Evolutionary conservation across 2,329 filamentous ascomycete species (phyloP).

Genomic region (Microdochium trichocladiopsis): DNA sequence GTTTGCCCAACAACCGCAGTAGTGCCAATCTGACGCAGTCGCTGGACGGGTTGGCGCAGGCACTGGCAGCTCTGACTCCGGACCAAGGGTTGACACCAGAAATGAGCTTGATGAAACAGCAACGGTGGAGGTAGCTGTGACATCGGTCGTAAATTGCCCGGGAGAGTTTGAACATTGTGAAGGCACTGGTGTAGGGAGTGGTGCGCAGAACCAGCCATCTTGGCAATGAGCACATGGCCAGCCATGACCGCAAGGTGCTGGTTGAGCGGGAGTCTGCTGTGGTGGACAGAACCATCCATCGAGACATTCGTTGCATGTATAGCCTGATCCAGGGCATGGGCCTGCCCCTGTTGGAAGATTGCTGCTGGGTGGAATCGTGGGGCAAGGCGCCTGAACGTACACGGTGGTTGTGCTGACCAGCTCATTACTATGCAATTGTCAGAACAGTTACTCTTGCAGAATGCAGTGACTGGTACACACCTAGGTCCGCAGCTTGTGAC

Average conservation of each 20-base stretch:
- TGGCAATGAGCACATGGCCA: constrained; percentile 28
- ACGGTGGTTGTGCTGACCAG: background rate
- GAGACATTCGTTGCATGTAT: constrained; percentile 25
- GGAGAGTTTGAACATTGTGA: background rate
- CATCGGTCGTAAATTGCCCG: background rate
- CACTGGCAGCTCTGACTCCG: constrained; percentile 5
- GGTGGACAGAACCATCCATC: constrained; percentile 30
- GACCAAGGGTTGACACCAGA: background rate
- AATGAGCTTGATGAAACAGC: background rate
- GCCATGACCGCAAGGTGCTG: constrained; percentile 26
- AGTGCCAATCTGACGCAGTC: constrained; percentile 15
- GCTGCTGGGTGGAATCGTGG: constrained; percentile 12
- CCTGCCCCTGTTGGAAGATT: constrained; percentile 10
- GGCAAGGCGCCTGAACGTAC: constrained; percentile 7
- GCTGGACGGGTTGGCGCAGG: constrained; percentile 10
- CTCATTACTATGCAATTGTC: background rate
- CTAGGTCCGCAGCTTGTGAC: background rate
- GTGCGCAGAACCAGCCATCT: constrained; percentile 28
- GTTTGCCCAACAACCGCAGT: constrained; percentile 22
- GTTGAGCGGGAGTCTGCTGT: constrained; percentile 21
- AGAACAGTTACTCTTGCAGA: too few species aligned
- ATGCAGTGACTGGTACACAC: background rate
- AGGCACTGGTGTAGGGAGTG: constrained; percentile 10
- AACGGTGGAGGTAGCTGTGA: constrained; percentile 1
- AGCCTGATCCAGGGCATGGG: constrained; percentile 26